Conservation (phyloP, 306 rosid genomes). For the Quercus mongolica region DNA sequence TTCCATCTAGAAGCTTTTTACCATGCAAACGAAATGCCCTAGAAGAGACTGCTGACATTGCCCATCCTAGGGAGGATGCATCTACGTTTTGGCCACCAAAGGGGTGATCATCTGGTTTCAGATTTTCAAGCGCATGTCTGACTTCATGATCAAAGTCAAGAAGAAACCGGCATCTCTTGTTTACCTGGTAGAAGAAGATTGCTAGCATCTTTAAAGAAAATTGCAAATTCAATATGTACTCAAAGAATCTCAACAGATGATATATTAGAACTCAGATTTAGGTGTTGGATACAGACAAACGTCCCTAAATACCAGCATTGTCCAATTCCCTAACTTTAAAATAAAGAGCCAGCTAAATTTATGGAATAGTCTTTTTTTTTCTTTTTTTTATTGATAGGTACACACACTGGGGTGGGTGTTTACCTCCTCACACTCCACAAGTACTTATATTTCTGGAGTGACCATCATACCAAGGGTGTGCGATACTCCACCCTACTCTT, state of each 20-base stretch:
- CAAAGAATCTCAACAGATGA: background rate
- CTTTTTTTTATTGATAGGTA: no score
- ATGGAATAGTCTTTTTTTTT: background rate
- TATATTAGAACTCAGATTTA: conserved; percentile 8
- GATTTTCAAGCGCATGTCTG: conserved; percentile 41
- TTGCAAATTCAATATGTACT: background rate
- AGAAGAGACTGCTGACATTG: conserved; percentile 93
- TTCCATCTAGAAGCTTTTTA: conserved; percentile 50
- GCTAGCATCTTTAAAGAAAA: conserved; percentile 15
- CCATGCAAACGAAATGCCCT: conserved; percentile 84
- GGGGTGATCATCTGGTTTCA: conserved; percentile 63
- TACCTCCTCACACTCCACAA: no score
- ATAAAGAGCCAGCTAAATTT: background rate
- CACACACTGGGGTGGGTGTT: no score
- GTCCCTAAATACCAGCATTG: background rate
- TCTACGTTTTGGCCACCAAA: conserved; percentile 76
- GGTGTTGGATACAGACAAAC: background rate
- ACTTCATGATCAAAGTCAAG: conserved; percentile 82
- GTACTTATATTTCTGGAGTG: no score
- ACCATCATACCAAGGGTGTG: no score
- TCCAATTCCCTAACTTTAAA: background rate
- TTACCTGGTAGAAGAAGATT: conserved; percentile 57
- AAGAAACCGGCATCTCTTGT: conserved; percentile 93
- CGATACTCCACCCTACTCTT: no score
- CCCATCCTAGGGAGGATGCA: conserved; percentile 98